Evolutionary conservation across 768 basidiomycete species (phyloP).

Genomic region (Paxillus rubicundulus): DNA sequence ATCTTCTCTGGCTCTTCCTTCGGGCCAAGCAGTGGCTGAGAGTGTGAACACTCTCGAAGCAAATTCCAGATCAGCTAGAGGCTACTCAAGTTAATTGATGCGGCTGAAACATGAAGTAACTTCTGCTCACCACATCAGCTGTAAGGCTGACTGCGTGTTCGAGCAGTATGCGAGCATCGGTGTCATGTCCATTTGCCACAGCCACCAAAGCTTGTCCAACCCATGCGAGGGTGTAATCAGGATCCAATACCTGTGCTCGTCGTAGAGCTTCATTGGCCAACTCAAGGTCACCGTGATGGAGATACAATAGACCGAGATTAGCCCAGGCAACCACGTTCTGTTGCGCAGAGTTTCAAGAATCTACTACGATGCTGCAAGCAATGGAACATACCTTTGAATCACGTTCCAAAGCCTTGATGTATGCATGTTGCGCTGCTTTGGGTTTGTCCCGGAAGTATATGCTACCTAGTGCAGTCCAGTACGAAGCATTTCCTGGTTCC

Average conservation of each 20-base stretch:
- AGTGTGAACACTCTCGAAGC: slow-evolving; percentile 57
- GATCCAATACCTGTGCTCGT: slow-evolving; percentile 87
- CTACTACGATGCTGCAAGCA: background rate
- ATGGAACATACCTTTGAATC: slow-evolving; percentile 67
- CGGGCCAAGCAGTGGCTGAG: slow-evolving; percentile 19
- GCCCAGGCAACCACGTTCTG: slow-evolving; percentile 81
- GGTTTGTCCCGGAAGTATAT: slow-evolving; percentile 64
- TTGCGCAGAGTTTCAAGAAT: slow-evolving; percentile 1
- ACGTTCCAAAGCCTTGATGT: slow-evolving; percentile 83
- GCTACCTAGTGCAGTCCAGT: slow-evolving; percentile 84
- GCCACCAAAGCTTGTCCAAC: slow-evolving; percentile 83
- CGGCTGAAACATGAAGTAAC: background rate
- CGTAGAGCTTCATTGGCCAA: slow-evolving; percentile 84
- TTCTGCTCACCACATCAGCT: slow-evolving; percentile 49
- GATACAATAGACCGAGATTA: slow-evolving; percentile 84
- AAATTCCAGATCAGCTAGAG: slow-evolving; percentile 78
- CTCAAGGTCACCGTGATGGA: slow-evolving; percentile 73
- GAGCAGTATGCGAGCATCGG: slow-evolving; percentile 65
- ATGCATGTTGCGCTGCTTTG: slow-evolving; percentile 85
- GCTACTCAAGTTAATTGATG: slow-evolving; percentile 42
- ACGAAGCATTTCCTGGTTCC: slow-evolving; percentile 66
- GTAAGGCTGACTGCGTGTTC: slow-evolving; percentile 68
- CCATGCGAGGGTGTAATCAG: slow-evolving; percentile 88
- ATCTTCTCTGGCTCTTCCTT: slow-evolving; percentile 36
- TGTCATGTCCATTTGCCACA: slow-evolving; percentile 50